A percentile compares a stretch with the other conserved stretches of the same genome.
Evolutionary conservation across 208 protist genomes (phyloP).

Genomic region (Wallacemonas sp.): DNA sequence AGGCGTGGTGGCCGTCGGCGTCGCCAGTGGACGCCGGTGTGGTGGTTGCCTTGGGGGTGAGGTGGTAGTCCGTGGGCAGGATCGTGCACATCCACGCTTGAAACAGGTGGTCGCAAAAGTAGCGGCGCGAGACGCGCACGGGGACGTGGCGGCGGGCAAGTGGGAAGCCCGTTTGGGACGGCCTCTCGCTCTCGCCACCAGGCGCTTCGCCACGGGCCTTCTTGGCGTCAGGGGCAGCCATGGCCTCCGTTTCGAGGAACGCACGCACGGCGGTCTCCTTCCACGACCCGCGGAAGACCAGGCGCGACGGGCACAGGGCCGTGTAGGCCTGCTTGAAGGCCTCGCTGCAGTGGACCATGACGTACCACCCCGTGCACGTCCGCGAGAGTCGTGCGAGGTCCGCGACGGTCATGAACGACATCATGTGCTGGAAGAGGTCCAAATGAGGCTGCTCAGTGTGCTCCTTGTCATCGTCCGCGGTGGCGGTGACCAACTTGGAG

Average conservation of each 20-base stretch:
- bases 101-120: constrained; percentile 86
- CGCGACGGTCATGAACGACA: constrained; percentile 67
- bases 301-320: constrained; percentile 46
- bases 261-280: constrained; percentile 71
- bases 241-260: constrained; percentile 31
- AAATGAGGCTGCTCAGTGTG: constrained; percentile 73
- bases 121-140: constrained; percentile 52
- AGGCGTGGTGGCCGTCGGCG: too few relatives aligned
- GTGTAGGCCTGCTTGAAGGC: constrained; percentile 80
- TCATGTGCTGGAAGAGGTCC: constrained; percentile 63
- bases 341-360: constrained; percentile 80
- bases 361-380: constrained; percentile 82
- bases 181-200: too few relatives aligned
- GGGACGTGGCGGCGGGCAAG: constrained; percentile 41
- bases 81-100: constrained; percentile 91
- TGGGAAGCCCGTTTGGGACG: neutral
- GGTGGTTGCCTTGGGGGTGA: constrained; percentile 22
- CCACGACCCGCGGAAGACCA: constrained; percentile 72
- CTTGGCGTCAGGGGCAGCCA: constrained; percentile 21
- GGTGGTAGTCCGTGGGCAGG: constrained; percentile 74
- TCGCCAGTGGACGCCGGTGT: too few relatives aligned
- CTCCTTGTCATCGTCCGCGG: constrained; percentile 48
- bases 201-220: constrained; percentile 17
- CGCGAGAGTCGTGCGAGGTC: constrained; percentile 71
- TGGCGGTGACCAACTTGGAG: constrained; percentile 54